Evolutionary conservation across 2,329 filamentous ascomycete genomes (phyloP).

Genomic region (Paecilomyces formosus): DNA sequence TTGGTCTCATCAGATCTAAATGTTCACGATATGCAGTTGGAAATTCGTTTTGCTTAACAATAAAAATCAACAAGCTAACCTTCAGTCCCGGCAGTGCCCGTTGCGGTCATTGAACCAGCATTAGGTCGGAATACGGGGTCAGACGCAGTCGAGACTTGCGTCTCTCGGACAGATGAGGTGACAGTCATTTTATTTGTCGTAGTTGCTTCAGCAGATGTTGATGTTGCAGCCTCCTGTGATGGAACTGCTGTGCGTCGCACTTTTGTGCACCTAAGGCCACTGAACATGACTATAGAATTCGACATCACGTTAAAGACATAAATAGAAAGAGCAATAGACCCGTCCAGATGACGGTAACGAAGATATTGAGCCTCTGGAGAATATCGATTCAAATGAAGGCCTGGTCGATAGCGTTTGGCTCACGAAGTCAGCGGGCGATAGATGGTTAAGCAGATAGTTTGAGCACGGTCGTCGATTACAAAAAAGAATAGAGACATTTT

Average conservation of each 20-base stretch:
- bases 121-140: background rate
- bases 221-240: conserved; percentile 7
- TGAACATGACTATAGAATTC: conserved; percentile 14
- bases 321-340: background rate
- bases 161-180: background rate
- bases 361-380: background rate
- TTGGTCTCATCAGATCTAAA: background rate
- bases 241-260: conserved; percentile 9
- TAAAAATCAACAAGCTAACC: background rate
- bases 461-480: background rate
- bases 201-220: background rate
- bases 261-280: conserved; percentile 18
- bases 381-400: background rate
- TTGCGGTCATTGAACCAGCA: background rate
- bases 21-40: background rate
- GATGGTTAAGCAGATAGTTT: background rate
- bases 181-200: background rate
- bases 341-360: background rate
- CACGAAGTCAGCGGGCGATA: background rate
- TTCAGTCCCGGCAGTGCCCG: background rate
- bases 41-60: background rate
- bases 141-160: background rate
- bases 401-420: background rate
- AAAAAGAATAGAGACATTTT: background rate
- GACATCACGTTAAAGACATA: conserved; percentile 18